These are phyloP conservation scores for Odontarrhena argentea DNA, from an alignment of 345 rosid genomes.

Conservation along the genomic window DNA sequence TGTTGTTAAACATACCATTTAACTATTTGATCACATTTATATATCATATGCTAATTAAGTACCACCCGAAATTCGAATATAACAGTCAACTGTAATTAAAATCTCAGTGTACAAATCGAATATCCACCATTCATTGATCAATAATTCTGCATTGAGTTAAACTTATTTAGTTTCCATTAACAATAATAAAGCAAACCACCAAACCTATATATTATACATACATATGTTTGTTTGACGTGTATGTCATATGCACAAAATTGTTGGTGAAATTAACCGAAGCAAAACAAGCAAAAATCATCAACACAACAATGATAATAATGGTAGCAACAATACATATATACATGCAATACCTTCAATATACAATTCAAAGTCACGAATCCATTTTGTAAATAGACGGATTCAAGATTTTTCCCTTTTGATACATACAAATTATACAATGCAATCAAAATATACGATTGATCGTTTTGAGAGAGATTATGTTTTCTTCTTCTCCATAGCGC, in stretches of 20 bases:
- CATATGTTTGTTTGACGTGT: constrained; percentile 30
- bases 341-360: constrained; percentile 33
- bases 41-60: not conserved
- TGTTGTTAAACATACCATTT: not conserved
- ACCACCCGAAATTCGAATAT: not conserved
- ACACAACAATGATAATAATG: constrained; percentile 7
- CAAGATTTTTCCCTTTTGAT: not conserved
- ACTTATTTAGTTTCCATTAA: constrained; percentile 7
- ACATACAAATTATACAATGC: constrained; percentile 19
- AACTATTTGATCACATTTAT: not conserved
- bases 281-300: constrained; percentile 17
- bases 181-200: constrained; percentile 15
- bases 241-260: constrained; percentile 29
- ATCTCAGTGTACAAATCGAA: constrained; percentile 6
- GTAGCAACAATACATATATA: constrained; percentile 22
- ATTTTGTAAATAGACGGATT: constrained; percentile 34
- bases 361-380: constrained; percentile 29
- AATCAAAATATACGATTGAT: constrained; percentile 13
- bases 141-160: constrained; percentile 1
- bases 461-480: constrained; percentile 4
- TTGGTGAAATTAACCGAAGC: constrained; percentile 30
- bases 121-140: constrained; percentile 7
- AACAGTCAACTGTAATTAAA: not conserved
- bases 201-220: not conserved
- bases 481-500: constrained; percentile 32